Conservation (phyloP, 176 grass and related monocot species). For the Carex pumila region DNA sequence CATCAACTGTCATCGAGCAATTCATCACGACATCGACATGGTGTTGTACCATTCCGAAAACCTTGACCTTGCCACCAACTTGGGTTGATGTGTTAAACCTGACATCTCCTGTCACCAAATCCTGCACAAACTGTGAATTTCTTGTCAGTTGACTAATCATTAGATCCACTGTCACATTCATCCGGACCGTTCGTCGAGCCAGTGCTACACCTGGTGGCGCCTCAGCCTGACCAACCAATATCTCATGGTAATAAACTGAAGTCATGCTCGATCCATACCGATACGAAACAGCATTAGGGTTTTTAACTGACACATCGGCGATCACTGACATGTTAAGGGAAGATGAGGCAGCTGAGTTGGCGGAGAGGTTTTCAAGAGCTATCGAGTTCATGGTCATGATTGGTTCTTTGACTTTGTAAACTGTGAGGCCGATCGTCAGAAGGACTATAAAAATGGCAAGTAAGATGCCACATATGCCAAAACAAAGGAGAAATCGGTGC, state of each 20-base stretch:
- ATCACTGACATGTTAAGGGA: conserved; percentile 32
- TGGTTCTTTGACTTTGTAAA: conserved; percentile 63
- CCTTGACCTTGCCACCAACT: conserved; percentile 41
- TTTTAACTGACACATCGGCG: conserved; percentile 58
- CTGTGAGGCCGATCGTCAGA: conserved; percentile 41
- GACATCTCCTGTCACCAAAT: conserved; percentile 26
- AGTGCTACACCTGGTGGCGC: conserved; percentile 31
- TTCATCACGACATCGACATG: conserved; percentile 57
- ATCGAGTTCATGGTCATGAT: conserved; percentile 69
- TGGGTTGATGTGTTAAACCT: conserved; percentile 42
- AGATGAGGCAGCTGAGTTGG: background rate
- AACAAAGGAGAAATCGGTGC: conserved; percentile 38
- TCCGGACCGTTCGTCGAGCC: conserved; percentile 34
- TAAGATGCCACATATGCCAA: conserved; percentile 43
- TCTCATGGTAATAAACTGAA: conserved; percentile 48
- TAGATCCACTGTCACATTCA: conserved; percentile 58
- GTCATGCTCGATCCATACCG: conserved; percentile 40
- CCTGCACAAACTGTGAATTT: conserved; percentile 24
- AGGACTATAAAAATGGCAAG: conserved; percentile 38
- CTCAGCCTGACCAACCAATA: conserved; percentile 29
- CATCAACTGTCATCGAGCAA: conserved; percentile 31
- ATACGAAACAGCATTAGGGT: conserved; percentile 68
- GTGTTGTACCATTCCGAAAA: conserved; percentile 31
- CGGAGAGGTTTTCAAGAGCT: conserved; percentile 21
- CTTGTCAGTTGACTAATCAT: conserved; percentile 28